These are phyloP conservation scores for Nannochloropsis gaditana DNA, from an alignment of 108 stramenopile genomes.

Conservation along the genomic window DNA sequence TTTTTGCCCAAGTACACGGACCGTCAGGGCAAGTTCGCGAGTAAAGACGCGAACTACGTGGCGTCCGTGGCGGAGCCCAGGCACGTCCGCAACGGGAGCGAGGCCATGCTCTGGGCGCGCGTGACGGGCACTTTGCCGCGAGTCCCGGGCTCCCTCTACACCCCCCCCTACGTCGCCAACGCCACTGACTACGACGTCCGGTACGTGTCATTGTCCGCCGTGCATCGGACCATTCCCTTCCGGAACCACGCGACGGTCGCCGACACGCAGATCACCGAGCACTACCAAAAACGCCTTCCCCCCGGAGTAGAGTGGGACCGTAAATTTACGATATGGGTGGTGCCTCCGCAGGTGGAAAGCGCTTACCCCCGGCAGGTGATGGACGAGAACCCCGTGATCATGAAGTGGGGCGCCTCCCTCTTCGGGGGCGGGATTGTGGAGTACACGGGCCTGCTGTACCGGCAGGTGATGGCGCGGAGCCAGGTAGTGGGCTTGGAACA, in stretches of 20 bases:
- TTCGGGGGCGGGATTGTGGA: background rate
- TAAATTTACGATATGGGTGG: background rate
- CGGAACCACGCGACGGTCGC: background rate
- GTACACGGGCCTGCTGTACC: background rate
- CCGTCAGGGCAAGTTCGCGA: background rate
- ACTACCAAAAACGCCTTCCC: background rate
- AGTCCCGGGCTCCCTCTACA: slow-evolving; percentile 11
- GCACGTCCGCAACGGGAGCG: background rate
- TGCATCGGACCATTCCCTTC: background rate
- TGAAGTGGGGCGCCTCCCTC: background rate
- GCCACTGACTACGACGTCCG: background rate
- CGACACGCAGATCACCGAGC: background rate
- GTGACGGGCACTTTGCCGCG: background rate
- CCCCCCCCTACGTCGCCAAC: slow-evolving; percentile 13
- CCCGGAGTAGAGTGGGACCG: background rate
- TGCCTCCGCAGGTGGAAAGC: background rate
- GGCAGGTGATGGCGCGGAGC: slow-evolving; percentile 4
- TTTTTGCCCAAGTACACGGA: slow-evolving; percentile 15
- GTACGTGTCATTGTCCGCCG: background rate
- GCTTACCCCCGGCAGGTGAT: background rate
- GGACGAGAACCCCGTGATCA: background rate
- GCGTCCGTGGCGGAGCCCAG: background rate
- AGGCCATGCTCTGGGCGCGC: background rate
- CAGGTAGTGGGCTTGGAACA: background rate
- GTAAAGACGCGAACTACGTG: background rate